Percentiles rank a stretch among this genome's conserved stretches.
phyloP scores from a whole-genome alignment of 2,329 filamentous ascomycete genomes.

The Thielaviopsis musarum region DNA sequence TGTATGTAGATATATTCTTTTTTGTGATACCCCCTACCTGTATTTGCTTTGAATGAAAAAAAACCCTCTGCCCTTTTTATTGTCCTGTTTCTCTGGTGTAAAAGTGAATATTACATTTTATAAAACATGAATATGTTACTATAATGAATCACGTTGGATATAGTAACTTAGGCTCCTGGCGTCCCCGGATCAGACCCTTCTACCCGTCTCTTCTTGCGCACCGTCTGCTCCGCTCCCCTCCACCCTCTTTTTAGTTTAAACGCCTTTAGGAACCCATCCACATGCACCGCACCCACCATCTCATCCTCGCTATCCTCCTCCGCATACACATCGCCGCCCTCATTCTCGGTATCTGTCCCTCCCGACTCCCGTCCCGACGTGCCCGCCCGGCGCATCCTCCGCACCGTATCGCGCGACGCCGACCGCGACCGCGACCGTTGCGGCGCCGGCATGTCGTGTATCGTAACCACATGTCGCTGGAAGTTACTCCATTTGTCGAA shows the following conservation, averaged over 20 bases:
- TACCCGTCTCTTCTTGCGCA: slow-evolving; percentile 11
- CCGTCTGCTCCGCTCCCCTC: slow-evolving; percentile 23
- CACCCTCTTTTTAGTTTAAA: slow-evolving; percentile 33
- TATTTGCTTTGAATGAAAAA: background rate
- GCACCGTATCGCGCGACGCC: slow-evolving; percentile 19
- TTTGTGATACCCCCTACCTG: background rate
- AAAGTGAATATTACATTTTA: background rate
- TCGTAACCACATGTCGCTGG: slow-evolving; percentile 21
- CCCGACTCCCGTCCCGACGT: slow-evolving; percentile 1
- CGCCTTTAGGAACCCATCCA: slow-evolving; percentile 48
- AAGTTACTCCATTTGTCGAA: slow-evolving; percentile 23
- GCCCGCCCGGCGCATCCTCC: background rate
- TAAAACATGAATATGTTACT: no score
- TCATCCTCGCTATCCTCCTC: slow-evolving; percentile 31
- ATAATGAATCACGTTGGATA: no score
- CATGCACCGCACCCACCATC: slow-evolving; percentile 45
- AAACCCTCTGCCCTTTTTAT: background rate
- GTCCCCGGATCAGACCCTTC: background rate
- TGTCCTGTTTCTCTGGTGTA: background rate
- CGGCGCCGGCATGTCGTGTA: slow-evolving; percentile 19
- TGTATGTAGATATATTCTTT: background rate
- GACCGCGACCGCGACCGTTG: slow-evolving; percentile 16
- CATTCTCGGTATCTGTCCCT: slow-evolving; percentile 8
- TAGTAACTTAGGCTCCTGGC: background rate
- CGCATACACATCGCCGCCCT: slow-evolving; percentile 14